Evolutionary conservation across 73 alveolate genomes (phyloP).

Genomic region (Tetrahymena elliotti): DNA sequence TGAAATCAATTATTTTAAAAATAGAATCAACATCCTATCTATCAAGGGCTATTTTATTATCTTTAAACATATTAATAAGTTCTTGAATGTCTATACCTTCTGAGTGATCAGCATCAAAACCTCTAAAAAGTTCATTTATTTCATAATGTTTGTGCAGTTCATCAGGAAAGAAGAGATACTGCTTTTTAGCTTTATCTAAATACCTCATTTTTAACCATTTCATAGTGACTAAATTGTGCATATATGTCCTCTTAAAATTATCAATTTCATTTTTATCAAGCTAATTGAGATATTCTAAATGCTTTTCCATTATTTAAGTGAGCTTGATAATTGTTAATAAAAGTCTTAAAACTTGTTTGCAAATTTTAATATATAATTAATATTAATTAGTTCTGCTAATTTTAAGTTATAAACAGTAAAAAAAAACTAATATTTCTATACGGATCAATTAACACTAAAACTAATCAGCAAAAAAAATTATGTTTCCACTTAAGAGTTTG

Average conservation of each 20-base stretch:
- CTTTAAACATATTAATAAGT: constrained; percentile 8
- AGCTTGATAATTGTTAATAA: not conserved
- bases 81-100: constrained; percentile 29
- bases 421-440: too few species aligned
- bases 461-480: not conserved
- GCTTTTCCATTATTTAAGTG: not conserved
- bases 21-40: constrained; percentile 4
- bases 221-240: not conserved
- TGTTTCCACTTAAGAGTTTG: not conserved
- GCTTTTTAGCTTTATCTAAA: constrained; percentile 8
- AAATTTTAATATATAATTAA: too few species aligned
- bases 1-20: constrained; percentile 14
- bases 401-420: not conserved
- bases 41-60: not conserved
- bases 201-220: constrained; percentile 31
- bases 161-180: not conserved
- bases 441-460: not conserved
- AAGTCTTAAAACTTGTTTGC: not conserved
- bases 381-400: not conserved
- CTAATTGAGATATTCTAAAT: not conserved
- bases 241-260: not conserved
- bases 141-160: constrained; percentile 3
- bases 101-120: constrained; percentile 16
- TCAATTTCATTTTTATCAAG: not conserved
- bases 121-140: constrained; percentile 3